phyloP scores from a whole-genome alignment of 768 basidiomycete genomes.

The Pleurotus citrinopileatus region DNA sequence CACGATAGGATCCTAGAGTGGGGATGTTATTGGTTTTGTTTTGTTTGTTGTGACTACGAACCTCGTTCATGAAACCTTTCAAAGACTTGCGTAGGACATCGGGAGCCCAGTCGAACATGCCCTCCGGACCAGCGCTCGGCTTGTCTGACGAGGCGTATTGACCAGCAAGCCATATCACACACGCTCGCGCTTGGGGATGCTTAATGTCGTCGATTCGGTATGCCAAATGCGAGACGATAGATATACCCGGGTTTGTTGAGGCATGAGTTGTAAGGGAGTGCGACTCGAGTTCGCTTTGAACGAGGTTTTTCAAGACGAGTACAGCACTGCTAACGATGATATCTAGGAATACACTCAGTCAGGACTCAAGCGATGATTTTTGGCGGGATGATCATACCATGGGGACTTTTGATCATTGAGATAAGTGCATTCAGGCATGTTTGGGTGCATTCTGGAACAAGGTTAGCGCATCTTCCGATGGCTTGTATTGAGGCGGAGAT shows the following conservation, averaged over 20 bases:
- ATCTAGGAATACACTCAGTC: conserved; percentile 39
- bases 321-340: conserved; percentile 77
- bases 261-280: conserved; percentile 23
- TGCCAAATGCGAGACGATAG: conserved; percentile 79
- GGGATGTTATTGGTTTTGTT: conserved; percentile 5
- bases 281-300: conserved; percentile 60
- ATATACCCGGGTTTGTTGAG: conserved; percentile 41
- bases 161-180: conserved; percentile 90
- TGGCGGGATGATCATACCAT: conserved; percentile 66
- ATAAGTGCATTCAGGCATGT: conserved; percentile 78
- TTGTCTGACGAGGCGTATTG: conserved; percentile 63
- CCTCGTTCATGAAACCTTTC: conserved; percentile 73
- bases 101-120: conserved; percentile 77
- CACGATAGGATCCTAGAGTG: conserved; percentile 52
- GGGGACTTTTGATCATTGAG: conserved; percentile 70
- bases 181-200: conserved; percentile 80
- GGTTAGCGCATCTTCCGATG: conserved; percentile 71
- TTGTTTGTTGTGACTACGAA: conserved; percentile 24
- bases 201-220: conserved; percentile 74
- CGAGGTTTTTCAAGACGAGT: conserved; percentile 79
- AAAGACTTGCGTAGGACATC: conserved; percentile 83
- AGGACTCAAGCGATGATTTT: background rate
- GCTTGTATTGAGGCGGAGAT: conserved; percentile 74
- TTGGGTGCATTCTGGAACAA: conserved; percentile 64
- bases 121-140: conserved; percentile 39